A percentile compares a stretch with the other conserved stretches of the same genome.
These are phyloP conservation scores for Colletotrichum acutatum DNA, from an alignment of 2,329 filamentous ascomycete species.

Conservation along the genomic window DNA sequence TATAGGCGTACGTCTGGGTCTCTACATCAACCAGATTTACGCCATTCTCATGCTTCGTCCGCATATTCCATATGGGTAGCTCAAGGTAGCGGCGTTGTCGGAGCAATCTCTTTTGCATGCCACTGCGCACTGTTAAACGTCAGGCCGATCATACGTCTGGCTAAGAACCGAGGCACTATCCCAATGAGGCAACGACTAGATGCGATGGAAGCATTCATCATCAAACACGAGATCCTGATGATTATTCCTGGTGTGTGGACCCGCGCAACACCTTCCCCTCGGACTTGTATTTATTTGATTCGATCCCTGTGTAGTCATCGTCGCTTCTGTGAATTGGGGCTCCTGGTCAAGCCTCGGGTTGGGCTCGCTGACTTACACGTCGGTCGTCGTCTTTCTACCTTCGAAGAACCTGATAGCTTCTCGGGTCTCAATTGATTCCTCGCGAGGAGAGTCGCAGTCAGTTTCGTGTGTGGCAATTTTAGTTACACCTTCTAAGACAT, in stretches of 20 bases:
- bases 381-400: slow-evolving; percentile 62
- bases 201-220: slow-evolving; percentile 65
- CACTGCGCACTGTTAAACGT: slow-evolving; percentile 67
- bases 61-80: slow-evolving; percentile 49
- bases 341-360: slow-evolving; percentile 58
- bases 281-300: not conserved
- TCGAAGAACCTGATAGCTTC: slow-evolving; percentile 64
- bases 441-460: slow-evolving; percentile 28
- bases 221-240: slow-evolving; percentile 68
- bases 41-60: slow-evolving; percentile 41
- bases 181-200: slow-evolving; percentile 54
- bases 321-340: slow-evolving; percentile 59
- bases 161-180: slow-evolving; percentile 58
- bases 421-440: slow-evolving; percentile 47
- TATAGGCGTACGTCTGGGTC: slow-evolving; percentile 46
- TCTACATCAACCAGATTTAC: slow-evolving; percentile 49
- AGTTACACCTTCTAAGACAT: slow-evolving; percentile 27
- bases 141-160: slow-evolving; percentile 61
- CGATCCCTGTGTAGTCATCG: slow-evolving; percentile 53
- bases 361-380: slow-evolving; percentile 60
- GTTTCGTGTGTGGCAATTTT: slow-evolving; percentile 35
- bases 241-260: slow-evolving; percentile 59
- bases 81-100: slow-evolving; percentile 49
- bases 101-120: slow-evolving; percentile 58
- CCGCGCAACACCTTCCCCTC: not conserved